Percentiles rank a stretch among this genome's conserved stretches.
These are phyloP conservation scores for Penicillium paradoxum DNA, from an alignment of 495 filamentous ascomycete genomes.

Conservation along the genomic window DNA sequence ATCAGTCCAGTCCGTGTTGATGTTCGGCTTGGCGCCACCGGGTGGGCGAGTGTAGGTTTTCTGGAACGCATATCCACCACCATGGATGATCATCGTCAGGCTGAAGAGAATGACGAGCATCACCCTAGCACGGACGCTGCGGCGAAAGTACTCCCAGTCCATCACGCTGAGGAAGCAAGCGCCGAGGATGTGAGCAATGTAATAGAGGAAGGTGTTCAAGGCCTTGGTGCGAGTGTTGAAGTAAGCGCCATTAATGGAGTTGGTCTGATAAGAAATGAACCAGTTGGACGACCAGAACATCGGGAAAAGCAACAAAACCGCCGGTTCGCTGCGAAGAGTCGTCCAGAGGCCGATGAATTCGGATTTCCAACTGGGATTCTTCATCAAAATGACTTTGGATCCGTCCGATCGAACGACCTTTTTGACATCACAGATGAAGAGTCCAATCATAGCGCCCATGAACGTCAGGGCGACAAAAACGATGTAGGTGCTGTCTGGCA, in stretches of 20 bases:
- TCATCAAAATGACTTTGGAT: conserved; percentile 70
- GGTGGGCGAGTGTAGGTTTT: conserved; percentile 32
- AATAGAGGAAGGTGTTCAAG: conserved; percentile 43
- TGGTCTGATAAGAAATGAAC: conserved; percentile 67
- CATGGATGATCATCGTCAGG: conserved; percentile 40
- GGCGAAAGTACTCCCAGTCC: conserved; percentile 29
- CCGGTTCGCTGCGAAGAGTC: conserved; percentile 30
- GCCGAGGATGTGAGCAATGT: conserved; percentile 44
- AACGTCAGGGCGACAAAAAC: conserved; percentile 42
- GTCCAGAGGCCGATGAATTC: conserved; percentile 34
- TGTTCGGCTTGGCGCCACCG: conserved; percentile 1
- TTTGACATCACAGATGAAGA: conserved; percentile 48
- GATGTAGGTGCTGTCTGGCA: conserved; percentile 43
- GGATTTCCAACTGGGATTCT: conserved; percentile 61
- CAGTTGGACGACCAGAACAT: conserved; percentile 60
- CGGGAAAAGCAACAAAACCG: conserved; percentile 38
- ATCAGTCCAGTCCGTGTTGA: conserved; percentile 30
- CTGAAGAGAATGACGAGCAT: conserved; percentile 32
- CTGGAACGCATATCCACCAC: conserved; percentile 44
- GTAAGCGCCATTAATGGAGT: conserved; percentile 38
- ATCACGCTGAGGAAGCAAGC: conserved; percentile 35
- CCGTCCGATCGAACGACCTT: conserved; percentile 69
- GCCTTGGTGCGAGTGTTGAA: conserved; percentile 42
- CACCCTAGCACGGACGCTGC: conserved; percentile 30
- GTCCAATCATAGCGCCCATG: conserved; percentile 53